phyloP scores from a whole-genome alignment of 2,329 filamentous ascomycete species.

The Aspergillus sp. region DNA sequence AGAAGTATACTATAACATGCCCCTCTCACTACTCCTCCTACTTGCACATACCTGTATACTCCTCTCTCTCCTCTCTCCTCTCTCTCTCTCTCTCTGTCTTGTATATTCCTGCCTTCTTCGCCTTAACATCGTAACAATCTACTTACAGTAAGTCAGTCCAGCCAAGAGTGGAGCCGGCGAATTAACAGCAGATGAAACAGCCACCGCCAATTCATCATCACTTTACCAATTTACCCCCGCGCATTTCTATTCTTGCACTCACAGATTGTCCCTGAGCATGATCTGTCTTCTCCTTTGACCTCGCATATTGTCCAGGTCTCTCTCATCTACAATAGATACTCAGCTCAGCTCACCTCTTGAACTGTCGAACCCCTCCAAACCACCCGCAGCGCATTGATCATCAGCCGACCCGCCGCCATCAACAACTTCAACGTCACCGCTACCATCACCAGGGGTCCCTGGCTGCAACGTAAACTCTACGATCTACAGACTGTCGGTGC shows the following conservation, averaged over 20 bases:
- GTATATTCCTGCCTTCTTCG: too few species aligned
- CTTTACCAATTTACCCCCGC: background rate
- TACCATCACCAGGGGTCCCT: background rate
- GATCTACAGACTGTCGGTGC: background rate
- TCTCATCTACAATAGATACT: too few species aligned
- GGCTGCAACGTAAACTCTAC: background rate
- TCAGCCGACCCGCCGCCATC: background rate
- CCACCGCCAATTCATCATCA: background rate
- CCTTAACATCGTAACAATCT: too few species aligned
- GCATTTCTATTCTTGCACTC: background rate
- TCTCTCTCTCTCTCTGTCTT: too few species aligned
- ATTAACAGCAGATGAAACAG: background rate
- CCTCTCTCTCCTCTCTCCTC: too few species aligned
- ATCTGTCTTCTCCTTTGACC: slow-evolving; percentile 3
- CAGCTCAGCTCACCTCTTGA: background rate
- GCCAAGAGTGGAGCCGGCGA: background rate
- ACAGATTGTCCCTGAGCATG: background rate
- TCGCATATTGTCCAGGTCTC: background rate
- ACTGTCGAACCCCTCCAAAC: background rate
- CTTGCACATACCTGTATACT: too few species aligned
- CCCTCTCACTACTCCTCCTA: too few species aligned
- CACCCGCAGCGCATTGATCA: background rate
- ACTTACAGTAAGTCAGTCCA: too few species aligned
- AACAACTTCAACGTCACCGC: background rate
- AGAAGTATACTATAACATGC: too few species aligned